Percentiles rank a stretch among this genome's conserved stretches.
These are phyloP conservation scores for Rhodamnia rubescens DNA, from an alignment of 345 rosid species.

Conservation along the genomic window DNA sequence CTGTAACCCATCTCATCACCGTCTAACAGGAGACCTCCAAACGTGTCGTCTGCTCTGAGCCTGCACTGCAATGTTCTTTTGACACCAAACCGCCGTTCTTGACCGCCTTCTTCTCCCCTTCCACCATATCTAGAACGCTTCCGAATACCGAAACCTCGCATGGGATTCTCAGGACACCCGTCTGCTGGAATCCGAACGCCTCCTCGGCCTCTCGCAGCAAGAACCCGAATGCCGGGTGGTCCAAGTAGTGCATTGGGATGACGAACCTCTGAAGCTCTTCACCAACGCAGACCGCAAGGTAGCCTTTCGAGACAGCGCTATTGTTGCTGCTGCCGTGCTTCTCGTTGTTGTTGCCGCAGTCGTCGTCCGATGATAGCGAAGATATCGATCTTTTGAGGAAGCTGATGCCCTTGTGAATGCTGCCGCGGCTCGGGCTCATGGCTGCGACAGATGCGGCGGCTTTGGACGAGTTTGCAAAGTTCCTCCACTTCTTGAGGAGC, in stretches of 20 bases:
- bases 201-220: conserved; percentile 69
- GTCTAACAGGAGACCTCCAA: neutral
- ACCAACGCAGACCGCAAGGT: conserved; percentile 65
- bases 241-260: conserved; percentile 55
- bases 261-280: conserved; percentile 55
- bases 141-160: conserved; percentile 36
- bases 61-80: neutral
- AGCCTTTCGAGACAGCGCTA: conserved; percentile 34
- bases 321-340: too few species aligned
- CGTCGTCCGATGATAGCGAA: conserved; percentile 14
- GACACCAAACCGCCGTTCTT: neutral
- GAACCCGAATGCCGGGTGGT: conserved; percentile 57
- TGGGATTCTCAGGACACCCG: conserved; percentile 56
- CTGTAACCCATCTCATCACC: neutral
- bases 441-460: neutral
- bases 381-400: conserved; percentile 69
- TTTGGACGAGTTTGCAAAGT: neutral
- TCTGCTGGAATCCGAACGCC: conserved; percentile 51
- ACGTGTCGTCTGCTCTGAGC: neutral
- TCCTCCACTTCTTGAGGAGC: neutral
- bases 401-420: conserved; percentile 25
- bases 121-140: too few species aligned
- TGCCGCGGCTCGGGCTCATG: neutral
- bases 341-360: conserved; percentile 1
- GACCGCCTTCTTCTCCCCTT: neutral